Percentiles rank a stretch among this genome's conserved stretches.
These are phyloP conservation scores for Amanita pallidorosea DNA, from an alignment of 768 basidiomycete genomes.

Conservation along the genomic window DNA sequence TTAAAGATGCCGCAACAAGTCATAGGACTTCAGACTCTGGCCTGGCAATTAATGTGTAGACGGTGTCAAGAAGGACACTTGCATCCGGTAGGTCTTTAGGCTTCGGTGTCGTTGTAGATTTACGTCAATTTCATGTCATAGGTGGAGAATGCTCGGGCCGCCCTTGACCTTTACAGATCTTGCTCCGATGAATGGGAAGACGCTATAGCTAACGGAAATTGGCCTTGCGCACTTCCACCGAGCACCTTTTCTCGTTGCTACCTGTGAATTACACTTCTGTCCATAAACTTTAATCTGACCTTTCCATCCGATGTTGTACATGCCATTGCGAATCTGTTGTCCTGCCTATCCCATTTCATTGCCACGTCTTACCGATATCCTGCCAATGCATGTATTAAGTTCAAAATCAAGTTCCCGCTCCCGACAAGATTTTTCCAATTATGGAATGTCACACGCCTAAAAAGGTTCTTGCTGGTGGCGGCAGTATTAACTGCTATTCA, in stretches of 20 bases:
- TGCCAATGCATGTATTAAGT: background rate
- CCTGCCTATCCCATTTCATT: background rate
- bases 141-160: constrained; percentile 69
- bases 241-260: constrained; percentile 77
- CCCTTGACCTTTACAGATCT: constrained; percentile 45
- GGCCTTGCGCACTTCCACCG: constrained; percentile 71
- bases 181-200: constrained; percentile 58
- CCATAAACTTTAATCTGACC: background rate
- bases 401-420: background rate
- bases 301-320: background rate
- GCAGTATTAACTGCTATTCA: background rate
- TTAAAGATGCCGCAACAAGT: constrained; percentile 55
- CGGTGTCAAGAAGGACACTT: constrained; percentile 63
- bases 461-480: constrained; percentile 9
- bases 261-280: constrained; percentile 21
- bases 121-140: constrained; percentile 18
- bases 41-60: constrained; percentile 76
- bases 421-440: constrained; percentile 5
- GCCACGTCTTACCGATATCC: background rate
- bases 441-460: constrained; percentile 23
- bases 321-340: background rate
- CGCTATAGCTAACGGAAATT: constrained; percentile 46
- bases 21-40: constrained; percentile 67
- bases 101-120: constrained; percentile 3
- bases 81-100: constrained; percentile 48